A percentile compares a stretch with the other conserved stretches of the same genome.
Conservation (phyloP, 768 basidiomycete species). For the Collybiopsis luxurians region DNA sequence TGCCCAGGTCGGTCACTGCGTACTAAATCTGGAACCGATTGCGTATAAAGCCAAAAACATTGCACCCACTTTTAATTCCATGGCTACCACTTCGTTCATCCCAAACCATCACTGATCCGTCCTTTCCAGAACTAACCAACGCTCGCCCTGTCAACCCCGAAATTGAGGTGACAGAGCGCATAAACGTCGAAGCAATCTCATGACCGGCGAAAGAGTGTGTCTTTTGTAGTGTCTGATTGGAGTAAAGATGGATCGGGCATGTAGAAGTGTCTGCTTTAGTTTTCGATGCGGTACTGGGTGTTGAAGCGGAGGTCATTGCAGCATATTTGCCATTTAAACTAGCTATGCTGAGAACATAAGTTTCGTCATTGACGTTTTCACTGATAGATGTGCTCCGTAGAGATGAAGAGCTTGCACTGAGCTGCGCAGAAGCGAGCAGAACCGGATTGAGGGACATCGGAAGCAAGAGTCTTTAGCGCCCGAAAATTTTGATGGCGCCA, state of each 20-base stretch:
- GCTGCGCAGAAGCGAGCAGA: neutral
- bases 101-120: constrained; percentile 74
- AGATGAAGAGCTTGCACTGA: neutral
- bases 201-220: constrained; percentile 56
- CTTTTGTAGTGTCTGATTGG: constrained; percentile 49
- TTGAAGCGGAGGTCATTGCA: neutral
- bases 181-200: constrained; percentile 50
- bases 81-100: constrained; percentile 58
- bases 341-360: neutral
- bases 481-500: too few species aligned
- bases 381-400: neutral
- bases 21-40: too few species aligned
- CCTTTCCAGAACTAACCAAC: constrained; percentile 66
- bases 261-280: constrained; percentile 4
- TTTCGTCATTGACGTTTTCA: neutral
- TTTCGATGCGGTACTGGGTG: neutral
- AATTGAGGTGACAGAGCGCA: constrained; percentile 43
- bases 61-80: constrained; percentile 57
- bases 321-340: neutral
- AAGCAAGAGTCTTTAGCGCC: neutral
- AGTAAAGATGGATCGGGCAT: constrained; percentile 57
- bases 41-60: constrained; percentile 8
- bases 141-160: constrained; percentile 38
- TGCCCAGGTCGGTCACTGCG: constrained; percentile 47
- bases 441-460: neutral